phyloP scores from a whole-genome alignment of 257 asterid genomes.

The Solanum gandarillasii region DNA sequence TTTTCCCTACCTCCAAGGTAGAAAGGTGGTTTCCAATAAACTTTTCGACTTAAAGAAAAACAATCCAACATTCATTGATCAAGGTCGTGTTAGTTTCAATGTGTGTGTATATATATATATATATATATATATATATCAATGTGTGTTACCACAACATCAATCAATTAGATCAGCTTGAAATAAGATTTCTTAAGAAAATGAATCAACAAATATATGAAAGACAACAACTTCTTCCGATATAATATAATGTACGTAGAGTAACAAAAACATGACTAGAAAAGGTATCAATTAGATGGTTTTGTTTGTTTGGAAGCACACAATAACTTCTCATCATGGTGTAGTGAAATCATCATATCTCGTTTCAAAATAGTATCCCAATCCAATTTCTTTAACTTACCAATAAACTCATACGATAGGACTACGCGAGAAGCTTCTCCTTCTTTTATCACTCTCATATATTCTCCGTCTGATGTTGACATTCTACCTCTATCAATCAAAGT shows the following conservation, averaged over 20 bases:
- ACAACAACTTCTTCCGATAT: neutral
- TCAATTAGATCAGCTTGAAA: neutral
- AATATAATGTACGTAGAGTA: neutral
- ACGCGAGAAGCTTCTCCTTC: neutral
- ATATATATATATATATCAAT: no score
- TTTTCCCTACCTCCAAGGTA: no score
- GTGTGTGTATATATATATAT: no score
- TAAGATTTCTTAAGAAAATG: neutral
- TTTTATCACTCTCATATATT: neutral
- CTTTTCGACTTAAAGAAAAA: neutral
- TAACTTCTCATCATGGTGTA: neutral
- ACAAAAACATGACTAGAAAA: neutral
- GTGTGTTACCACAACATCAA: neutral
- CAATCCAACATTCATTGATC: neutral
- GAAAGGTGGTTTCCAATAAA: no score
- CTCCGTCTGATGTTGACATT: neutral
- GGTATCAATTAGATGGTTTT: neutral
- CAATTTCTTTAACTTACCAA: no score
- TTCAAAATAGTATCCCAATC: neutral
- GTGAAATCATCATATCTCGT: neutral
- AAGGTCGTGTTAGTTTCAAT: neutral
- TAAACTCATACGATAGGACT: neutral
- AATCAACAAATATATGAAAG: neutral
- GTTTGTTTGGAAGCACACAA: neutral
- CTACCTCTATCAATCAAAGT: neutral